Evolutionary conservation across 345 rosid genomes (phyloP).

Genomic region (Lepidium africanum): DNA sequence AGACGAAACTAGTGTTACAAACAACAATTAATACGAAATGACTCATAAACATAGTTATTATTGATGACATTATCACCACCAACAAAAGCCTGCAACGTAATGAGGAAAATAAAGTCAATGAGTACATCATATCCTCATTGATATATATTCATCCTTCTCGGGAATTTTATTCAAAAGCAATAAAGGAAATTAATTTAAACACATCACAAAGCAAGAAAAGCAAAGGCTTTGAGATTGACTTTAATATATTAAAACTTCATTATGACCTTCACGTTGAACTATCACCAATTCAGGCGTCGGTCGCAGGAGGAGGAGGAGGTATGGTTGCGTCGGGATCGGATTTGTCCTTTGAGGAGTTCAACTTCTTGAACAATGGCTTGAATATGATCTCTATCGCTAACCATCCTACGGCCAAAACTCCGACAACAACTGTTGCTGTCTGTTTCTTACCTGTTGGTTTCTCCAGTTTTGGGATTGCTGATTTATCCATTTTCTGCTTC

Average conservation of each 20-base stretch:
- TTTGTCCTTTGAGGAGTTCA: constrained; percentile 59
- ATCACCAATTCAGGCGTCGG: not conserved
- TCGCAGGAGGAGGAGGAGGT: constrained; percentile 12
- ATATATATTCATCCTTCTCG: not conserved
- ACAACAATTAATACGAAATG: not conserved
- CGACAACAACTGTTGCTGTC: constrained; percentile 50
- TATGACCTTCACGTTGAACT: not conserved
- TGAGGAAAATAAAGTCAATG: not conserved
- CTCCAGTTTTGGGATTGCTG: constrained; percentile 13
- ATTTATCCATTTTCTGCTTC: constrained; percentile 12
- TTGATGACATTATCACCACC: not conserved
- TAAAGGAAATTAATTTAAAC: not conserved
- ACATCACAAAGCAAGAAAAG: not conserved
- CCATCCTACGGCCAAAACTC: constrained; percentile 75
- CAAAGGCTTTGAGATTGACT: not conserved
- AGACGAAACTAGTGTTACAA: not conserved
- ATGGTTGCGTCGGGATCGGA: constrained; percentile 51
- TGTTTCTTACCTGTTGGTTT: constrained; percentile 34
- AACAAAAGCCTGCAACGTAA: not conserved
- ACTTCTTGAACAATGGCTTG: constrained; percentile 64
- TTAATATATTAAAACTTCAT: not conserved
- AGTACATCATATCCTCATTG: not conserved
- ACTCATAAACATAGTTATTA: not conserved
- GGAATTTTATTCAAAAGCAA: not conserved
- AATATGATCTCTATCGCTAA: constrained; percentile 72